Evolutionary conservation across 2,329 filamentous ascomycete genomes (phyloP), one percentile per base, ranked within the genome.

Genomic region (Trichoderma oligosporum): DNA sequence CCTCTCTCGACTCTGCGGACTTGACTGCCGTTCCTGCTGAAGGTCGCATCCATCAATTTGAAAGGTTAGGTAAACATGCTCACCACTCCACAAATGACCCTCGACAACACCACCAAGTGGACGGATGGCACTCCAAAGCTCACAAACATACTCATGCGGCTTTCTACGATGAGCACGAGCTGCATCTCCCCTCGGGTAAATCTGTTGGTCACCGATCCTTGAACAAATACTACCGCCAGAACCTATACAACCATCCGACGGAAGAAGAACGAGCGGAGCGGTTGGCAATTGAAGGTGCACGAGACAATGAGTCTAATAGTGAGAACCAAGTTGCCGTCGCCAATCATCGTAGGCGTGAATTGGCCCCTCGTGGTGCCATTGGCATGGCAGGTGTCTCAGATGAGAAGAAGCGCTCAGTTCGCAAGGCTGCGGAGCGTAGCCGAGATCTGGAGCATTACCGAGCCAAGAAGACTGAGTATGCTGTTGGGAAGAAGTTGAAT

Each of bases 101-200:
- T 24, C 82, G 88, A 22, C 81, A 84, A 18, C 90, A 93, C 68
- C 87, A 84, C 61, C 86, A 87, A 64, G 83, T 78, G 49, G 87
- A 92, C 68, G 88, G 89, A 53, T 92, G 83, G 78, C 88, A 95
- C 70, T 92, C 88, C 3, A 89, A 91, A 69, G 88, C 88, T 1
- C 88, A 95, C 74, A 87, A 89, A 63, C 71, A 86, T 63, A 72
- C 82, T 4, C 82, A 87, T 61, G 86, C 90, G 35, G 89, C 90
- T 20, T 96, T 95, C 71, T 86, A 95, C 68, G 90, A 95, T 65
- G 94, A 99, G 42, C 92, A 90, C 67, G 94, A 97, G 72, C 82
- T 99, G 53, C 91, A 99, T 68, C 83, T 99, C 11, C 94, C 94
- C 1, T 91, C 88, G 4, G 94, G 94, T 53, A 87, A 89, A 60